Percentiles rank a stretch among this genome's conserved stretches.
phyloP scores from a whole-genome alignment of 1,284 basidiomycete genomes.

The Sanghuangporus weigelae region DNA sequence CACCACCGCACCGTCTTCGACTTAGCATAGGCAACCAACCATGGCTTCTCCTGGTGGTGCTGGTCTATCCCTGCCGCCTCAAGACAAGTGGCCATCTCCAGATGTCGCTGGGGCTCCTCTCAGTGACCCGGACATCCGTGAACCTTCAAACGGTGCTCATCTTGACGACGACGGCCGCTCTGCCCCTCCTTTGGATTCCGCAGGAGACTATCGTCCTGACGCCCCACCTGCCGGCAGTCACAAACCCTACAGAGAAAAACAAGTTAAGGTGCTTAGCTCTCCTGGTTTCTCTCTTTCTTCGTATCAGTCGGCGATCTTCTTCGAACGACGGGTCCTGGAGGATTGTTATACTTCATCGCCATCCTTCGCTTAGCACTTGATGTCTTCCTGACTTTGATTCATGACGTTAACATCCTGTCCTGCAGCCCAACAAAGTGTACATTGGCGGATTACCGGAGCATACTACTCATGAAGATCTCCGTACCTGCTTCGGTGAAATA shows the following conservation, averaged over 20 bases:
- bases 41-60: conserved; percentile 42
- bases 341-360: conserved; percentile 19
- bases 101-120: conserved; percentile 43
- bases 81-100: conserved; percentile 54
- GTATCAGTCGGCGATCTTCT: conserved; percentile 20
- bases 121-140: conserved; percentile 38
- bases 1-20: not conserved
- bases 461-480: conserved; percentile 76
- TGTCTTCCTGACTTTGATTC: conserved; percentile 29
- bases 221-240: conserved; percentile 30
- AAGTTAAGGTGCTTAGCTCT: conserved; percentile 83
- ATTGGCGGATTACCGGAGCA: conserved; percentile 82
- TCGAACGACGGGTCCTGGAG: conserved; percentile 17
- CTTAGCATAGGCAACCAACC: conserved; percentile 37
- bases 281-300: conserved; percentile 38
- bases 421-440: conserved; percentile 84
- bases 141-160: conserved; percentile 39
- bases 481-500: conserved; percentile 79
- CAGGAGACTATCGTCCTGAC: conserved; percentile 42
- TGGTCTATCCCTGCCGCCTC: conserved; percentile 28
- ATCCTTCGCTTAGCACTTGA: not conserved
- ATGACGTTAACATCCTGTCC: conserved; percentile 56
- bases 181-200: conserved; percentile 33
- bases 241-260: conserved; percentile 66
- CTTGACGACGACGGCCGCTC: conserved; percentile 23